Base-by-base conservation (phyloP, 176 grass and related monocot genomes). In the Elymus sibiricus region DNA sequence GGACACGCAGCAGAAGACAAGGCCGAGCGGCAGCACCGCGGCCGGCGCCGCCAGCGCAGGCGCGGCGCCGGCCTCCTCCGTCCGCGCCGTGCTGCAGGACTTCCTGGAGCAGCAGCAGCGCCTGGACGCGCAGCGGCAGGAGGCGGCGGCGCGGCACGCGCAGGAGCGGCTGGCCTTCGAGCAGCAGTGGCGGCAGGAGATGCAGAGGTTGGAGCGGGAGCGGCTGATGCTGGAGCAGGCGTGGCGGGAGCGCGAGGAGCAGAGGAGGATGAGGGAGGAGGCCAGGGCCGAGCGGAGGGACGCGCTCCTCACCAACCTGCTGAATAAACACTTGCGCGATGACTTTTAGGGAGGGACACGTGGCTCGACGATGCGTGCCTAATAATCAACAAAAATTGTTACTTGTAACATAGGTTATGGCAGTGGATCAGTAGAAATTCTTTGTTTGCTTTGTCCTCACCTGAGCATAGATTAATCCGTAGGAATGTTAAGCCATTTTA, bases 161-260 rank as follows among this genome's bases (percentile, higher is more conserved):
- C 87, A 8, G 79, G 97, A 99, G 86, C 74, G 94, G 85, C 64
- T 89, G 43, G 39, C 84, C 82, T 83, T 94, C 16, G 97, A 99
- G 65, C 89, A 83, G 64, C 90, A 89, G 39, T 97, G 97, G 97
- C 87, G 97, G 73, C 87, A 94, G 73, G 84, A 87, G 42, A 97
- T 97, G 94, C 92, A 91, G 83, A 77, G 77, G 68, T 80, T 99
- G 32, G 94, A 99, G 90, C 91, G 77, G 91, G 97, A 99, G 62
- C 78, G 94, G 74, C 22, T 94, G 79, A 66, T 88, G 92, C 69
- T 97, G 66, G 97, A 99, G 86, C 97, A 87, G 83, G 78, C 80
- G 11, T 94, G 97, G 90, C 40, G 84, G 92, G 87, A 93, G 83
- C 93, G 94, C 6, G 94, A 96, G 78, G 97, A 97, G 86, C 94